Evolutionary conservation across 148 eudicot genomes (phyloP), one percentile per base, ranked within the genome.

Genomic region (Camellia sinensis): DNA sequence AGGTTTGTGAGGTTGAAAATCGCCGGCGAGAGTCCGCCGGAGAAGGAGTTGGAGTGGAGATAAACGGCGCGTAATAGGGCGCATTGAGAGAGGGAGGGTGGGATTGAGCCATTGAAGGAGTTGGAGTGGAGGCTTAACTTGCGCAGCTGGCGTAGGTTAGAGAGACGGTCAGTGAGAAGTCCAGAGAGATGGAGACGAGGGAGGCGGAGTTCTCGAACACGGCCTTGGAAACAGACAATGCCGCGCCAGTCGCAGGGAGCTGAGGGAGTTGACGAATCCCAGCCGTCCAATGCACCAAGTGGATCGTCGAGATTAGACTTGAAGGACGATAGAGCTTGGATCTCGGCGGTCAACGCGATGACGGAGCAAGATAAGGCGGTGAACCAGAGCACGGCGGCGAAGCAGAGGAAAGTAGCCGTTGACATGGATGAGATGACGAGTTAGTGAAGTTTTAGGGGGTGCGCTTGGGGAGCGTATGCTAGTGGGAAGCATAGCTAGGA

Each of bases 221-320:
- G 71, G 83, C 18, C 53, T 29, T 74, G 44, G 69, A 43, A 66
- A 73, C 96, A 92, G 22, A 17, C 40, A 5, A 92, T 74, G 53
- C 96, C 96, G 41, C 84, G 89, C 96, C 96, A 92, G 84, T 92
- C 96, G 79, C 96, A 92, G 0, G 96, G 96, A 15, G 96, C 90
- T 0, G 77, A 57, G 4, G 91, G 81, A 41, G 95, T 83, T 48
- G 92, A 72, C 0, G 85, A 29, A 71, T 82, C 78, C 96, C 96
- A 92, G 61, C 86, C 84, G 81, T 73, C 73, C 37, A 92, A 71
- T 0, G 82, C 87, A 60, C 91, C 89, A 45, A 89, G 77, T 11
- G 96, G 96, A 68, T 92, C 96, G 10, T 71, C 22, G 0, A 92
- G 76, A 43, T 43, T 61, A 13, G 15, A 59, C 44, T 88, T 90